Evolutionary conservation across 2,329 filamentous ascomycete genomes (phyloP).

Genomic region (Nigrospora osmanthi): DNA sequence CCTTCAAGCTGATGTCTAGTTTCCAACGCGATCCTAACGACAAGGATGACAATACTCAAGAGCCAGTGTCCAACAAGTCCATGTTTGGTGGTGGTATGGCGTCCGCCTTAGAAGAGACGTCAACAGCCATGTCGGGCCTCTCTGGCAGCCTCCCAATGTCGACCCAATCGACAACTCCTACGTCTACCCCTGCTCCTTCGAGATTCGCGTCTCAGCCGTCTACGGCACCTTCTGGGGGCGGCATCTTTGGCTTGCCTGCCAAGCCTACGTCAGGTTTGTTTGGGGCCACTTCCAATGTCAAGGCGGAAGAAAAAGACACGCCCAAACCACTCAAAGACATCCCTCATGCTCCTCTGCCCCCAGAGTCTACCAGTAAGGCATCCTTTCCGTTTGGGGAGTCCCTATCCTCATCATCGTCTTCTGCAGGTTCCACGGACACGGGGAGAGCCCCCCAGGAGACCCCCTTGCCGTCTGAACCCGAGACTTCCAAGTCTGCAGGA

Average conservation of each 20-base stretch:
- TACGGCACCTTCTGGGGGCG: constrained; percentile 19
- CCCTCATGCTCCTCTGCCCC: constrained; percentile 37
- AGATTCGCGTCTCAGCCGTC: constrained; percentile 33
- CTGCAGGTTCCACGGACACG: constrained; percentile 19
- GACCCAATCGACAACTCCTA: constrained; percentile 37
- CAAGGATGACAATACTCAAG: constrained; percentile 46
- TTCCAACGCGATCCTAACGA: constrained; percentile 58
- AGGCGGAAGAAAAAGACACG: constrained; percentile 26
- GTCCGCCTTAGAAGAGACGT: constrained; percentile 43
- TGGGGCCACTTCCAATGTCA: constrained; percentile 24
- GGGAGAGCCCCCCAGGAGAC: constrained; percentile 13
- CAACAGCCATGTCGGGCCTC: constrained; percentile 6
- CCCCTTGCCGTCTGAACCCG: constrained; percentile 25
- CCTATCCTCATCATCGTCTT: constrained; percentile 41
- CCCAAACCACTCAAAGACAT: constrained; percentile 16
- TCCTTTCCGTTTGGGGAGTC: constrained; percentile 41
- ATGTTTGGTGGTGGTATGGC: constrained; percentile 57
- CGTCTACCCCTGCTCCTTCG: constrained; percentile 40
- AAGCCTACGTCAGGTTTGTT: constrained; percentile 11
- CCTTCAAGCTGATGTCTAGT: constrained; percentile 60
- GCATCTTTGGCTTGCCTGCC: constrained; percentile 26
- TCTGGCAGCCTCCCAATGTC: no score
- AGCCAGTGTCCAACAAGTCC: constrained; percentile 32
- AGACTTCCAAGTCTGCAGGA: constrained; percentile 7
- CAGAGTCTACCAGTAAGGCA: constrained; percentile 47